Evolutionary conservation across 163 green algal species (phyloP).

Genomic region (Prototheca wickerhamii): DNA sequence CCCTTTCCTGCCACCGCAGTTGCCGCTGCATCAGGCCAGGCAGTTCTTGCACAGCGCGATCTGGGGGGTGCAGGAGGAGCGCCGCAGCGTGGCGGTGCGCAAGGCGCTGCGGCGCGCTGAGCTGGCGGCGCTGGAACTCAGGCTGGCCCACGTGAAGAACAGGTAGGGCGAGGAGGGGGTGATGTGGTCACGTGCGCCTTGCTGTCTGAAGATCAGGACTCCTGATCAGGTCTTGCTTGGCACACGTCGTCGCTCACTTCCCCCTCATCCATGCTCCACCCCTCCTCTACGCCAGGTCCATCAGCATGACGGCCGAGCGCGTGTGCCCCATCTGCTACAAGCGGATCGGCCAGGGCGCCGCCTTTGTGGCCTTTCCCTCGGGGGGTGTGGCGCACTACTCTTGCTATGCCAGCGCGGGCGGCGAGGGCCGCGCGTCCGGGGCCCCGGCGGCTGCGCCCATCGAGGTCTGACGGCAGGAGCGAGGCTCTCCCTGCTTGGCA

Average conservation of each 20-base stretch:
- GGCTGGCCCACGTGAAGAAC: constrained; percentile 43
- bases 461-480: too few relatives aligned
- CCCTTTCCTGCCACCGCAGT: constrained; percentile 7
- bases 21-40: constrained; percentile 40
- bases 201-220: too few relatives aligned
- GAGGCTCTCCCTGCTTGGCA: too few relatives aligned
- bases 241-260: background rate
- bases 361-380: constrained; percentile 65
- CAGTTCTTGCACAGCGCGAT: constrained; percentile 60
- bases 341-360: constrained; percentile 51
- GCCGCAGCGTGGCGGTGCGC: constrained; percentile 48
- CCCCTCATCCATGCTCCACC: background rate
- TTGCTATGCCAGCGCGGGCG: constrained; percentile 45
- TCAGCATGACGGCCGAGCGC: constrained; percentile 58
- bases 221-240: too few relatives aligned
- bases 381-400: constrained; percentile 62
- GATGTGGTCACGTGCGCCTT: too few relatives aligned
- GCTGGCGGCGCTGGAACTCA: constrained; percentile 51
- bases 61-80: constrained; percentile 41
- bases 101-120: constrained; percentile 49
- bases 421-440: background rate
- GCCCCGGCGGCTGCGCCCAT: too few relatives aligned
- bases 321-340: constrained; percentile 74
- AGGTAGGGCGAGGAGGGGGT: constrained; percentile 10
- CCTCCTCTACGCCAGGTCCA: constrained; percentile 26